A percentile compares a stretch with the other conserved stretches of the same genome.
Conservation (phyloP, 768 basidiomycete genomes). For the Chalciporus piperatus region DNA sequence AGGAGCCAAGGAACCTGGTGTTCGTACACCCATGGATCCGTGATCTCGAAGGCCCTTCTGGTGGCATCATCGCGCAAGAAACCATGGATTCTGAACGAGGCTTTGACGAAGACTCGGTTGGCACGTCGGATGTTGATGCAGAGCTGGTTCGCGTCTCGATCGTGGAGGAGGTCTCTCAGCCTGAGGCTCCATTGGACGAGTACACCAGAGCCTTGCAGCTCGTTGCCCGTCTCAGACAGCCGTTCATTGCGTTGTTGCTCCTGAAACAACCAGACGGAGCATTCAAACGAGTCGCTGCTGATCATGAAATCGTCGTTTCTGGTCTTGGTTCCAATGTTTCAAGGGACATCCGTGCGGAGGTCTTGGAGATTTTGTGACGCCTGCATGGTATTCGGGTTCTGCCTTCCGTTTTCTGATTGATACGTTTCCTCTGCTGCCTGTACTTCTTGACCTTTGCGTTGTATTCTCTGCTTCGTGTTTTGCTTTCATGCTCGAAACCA, state of each 20-base stretch:
- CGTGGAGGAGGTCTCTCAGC: background rate
- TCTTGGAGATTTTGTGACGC: background rate
- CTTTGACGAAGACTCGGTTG: constrained; percentile 6
- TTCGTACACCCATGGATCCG: constrained; percentile 13
- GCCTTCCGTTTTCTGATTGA: no score
- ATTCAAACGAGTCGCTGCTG: constrained; percentile 21
- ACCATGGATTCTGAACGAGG: constrained; percentile 2
- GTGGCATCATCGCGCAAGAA: background rate
- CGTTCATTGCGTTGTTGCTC: constrained; percentile 9
- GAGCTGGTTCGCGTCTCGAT: background rate
- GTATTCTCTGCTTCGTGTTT: no score
- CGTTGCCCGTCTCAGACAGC: constrained; percentile 11
- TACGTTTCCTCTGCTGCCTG: no score
- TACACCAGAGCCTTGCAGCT: constrained; percentile 8
- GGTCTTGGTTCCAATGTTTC: background rate
- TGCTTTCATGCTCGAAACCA: no score
- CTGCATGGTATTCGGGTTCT: no score
- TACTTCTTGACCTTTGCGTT: no score
- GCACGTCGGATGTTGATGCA: background rate
- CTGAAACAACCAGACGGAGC: background rate
- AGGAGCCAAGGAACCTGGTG: constrained; percentile 1
- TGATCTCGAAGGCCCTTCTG: background rate
- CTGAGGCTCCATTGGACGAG: constrained; percentile 1
- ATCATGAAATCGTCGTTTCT: constrained; percentile 11
- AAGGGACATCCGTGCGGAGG: background rate